These are phyloP conservation scores for Wickerhamiella nectarea DNA, from an alignment of 805 yeast genomes.

Conservation along the genomic window DNA sequence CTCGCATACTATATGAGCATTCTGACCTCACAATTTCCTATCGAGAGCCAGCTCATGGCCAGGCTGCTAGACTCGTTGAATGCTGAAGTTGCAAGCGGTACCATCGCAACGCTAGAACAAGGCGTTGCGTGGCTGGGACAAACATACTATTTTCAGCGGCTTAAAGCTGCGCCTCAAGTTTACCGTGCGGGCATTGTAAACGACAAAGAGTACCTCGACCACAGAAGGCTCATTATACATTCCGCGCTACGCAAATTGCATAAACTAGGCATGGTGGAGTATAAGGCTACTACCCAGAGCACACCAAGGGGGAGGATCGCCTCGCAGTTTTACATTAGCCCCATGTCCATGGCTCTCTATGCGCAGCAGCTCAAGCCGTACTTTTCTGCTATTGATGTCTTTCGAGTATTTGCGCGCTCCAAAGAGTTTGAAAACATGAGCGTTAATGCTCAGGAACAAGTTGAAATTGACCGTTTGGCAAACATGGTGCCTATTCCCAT, in stretches of 20 bases:
- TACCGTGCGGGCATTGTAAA: slow-evolving; percentile 63
- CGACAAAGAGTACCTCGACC: slow-evolving; percentile 36
- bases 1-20: slow-evolving; percentile 80
- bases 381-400: slow-evolving; percentile 55
- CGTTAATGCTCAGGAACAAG: slow-evolving; percentile 72
- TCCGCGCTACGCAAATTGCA: slow-evolving; percentile 55
- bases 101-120: slow-evolving; percentile 43
- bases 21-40: slow-evolving; percentile 82
- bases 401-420: slow-evolving; percentile 64
- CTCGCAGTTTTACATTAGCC: slow-evolving; percentile 70
- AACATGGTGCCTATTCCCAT: slow-evolving; percentile 80
- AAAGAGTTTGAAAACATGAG: slow-evolving; percentile 78
- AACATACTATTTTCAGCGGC: slow-evolving; percentile 67
- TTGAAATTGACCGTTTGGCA: slow-evolving; percentile 53
- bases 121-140: slow-evolving; percentile 71
- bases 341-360: slow-evolving; percentile 58
- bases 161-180: slow-evolving; percentile 55
- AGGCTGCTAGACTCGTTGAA: slow-evolving; percentile 61
- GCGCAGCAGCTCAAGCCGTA: slow-evolving; percentile 49
- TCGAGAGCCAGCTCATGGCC: slow-evolving; percentile 72
- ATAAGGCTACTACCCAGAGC: slow-evolving; percentile 33
- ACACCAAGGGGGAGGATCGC: slow-evolving; percentile 75
- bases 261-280: slow-evolving; percentile 44
- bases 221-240: slow-evolving; percentile 56
- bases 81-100: slow-evolving; percentile 75